Conservation (phyloP, 805 yeast species). For the Yarrowia sp. region DNA sequence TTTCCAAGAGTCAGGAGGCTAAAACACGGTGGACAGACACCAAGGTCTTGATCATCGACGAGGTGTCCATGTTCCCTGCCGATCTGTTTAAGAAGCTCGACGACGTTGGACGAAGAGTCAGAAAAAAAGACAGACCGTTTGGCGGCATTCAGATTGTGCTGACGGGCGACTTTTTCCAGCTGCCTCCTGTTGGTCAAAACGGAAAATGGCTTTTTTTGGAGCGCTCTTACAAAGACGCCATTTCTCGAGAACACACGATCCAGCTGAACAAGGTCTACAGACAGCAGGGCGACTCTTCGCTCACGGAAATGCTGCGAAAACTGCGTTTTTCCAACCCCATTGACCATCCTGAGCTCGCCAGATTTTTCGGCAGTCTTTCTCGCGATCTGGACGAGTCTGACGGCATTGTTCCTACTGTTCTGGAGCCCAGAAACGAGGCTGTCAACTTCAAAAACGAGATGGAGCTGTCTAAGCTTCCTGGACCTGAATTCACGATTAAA, state of each 20-base stretch:
- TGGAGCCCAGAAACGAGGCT: slow-evolving; percentile 79
- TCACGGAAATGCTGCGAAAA: slow-evolving; percentile 77
- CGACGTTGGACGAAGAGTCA: slow-evolving; percentile 55
- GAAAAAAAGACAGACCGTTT: slow-evolving; percentile 65
- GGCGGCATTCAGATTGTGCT: slow-evolving; percentile 90
- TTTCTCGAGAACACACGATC: slow-evolving; percentile 62
- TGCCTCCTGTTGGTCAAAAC: slow-evolving; percentile 72
- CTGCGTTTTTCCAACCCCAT: slow-evolving; percentile 62
- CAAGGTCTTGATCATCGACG: slow-evolving; percentile 80
- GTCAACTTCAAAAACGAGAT: slow-evolving; percentile 71
- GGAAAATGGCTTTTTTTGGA: slow-evolving; percentile 63
- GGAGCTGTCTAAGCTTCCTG: slow-evolving; percentile 51
- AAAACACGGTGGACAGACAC: slow-evolving; percentile 62
- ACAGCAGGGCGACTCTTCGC: slow-evolving; percentile 65
- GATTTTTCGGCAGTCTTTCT: slow-evolving; percentile 50
- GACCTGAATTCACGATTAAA: slow-evolving; percentile 40
- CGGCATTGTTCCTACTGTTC: slow-evolving; percentile 84
- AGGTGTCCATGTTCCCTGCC: slow-evolving; percentile 90
- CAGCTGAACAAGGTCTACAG: slow-evolving; percentile 77
- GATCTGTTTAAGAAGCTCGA: slow-evolving; percentile 68
- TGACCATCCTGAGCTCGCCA: slow-evolving; percentile 49
- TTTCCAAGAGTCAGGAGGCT: slow-evolving; percentile 47
- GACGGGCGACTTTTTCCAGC: slow-evolving; percentile 92
- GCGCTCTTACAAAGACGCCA: slow-evolving; percentile 60
- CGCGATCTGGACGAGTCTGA: slow-evolving; percentile 59